Conservation (phyloP, 257 asterid genomes). For the Fraxinus americana region DNA sequence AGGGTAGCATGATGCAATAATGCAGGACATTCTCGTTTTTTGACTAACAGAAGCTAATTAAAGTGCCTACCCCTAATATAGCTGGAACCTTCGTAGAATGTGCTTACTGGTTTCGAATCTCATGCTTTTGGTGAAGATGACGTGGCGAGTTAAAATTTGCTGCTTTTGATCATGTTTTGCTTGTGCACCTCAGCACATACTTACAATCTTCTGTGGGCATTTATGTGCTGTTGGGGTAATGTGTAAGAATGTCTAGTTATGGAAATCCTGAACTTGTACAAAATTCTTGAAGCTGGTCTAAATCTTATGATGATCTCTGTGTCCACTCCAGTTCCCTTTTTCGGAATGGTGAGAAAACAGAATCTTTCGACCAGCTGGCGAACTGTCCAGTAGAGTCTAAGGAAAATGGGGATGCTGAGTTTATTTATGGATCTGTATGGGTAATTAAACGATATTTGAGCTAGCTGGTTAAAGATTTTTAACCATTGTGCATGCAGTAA, state of each 20-base stretch:
- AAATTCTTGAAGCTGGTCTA: neutral
- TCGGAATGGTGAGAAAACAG: too few species aligned
- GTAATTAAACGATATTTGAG: neutral
- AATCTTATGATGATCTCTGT: too few species aligned
- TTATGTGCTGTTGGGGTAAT: neutral
- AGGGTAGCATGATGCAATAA: too few species aligned
- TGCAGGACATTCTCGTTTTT: neutral
- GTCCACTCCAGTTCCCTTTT: too few species aligned
- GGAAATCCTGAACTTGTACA: neutral
- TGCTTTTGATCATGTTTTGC: conserved; percentile 9
- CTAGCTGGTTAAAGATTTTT: neutral
- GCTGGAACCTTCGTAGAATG: conserved; percentile 5
- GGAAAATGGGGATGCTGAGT: too few species aligned
- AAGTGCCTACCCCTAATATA: conserved; percentile 2
- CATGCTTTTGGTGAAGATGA: neutral
- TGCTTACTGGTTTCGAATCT: conserved; percentile 9
- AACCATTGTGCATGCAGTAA: neutral
- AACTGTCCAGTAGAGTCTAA: too few species aligned
- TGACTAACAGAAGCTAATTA: neutral
- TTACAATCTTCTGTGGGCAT: conserved; percentile 1
- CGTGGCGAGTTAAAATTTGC: conserved; percentile 4
- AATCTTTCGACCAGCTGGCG: too few species aligned
- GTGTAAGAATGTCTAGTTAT: neutral
- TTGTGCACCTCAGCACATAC: conserved; percentile 8
- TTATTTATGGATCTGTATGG: too few species aligned